Evolutionary conservation across 345 rosid species (phyloP).

Genomic region (Geranium brycei): DNA sequence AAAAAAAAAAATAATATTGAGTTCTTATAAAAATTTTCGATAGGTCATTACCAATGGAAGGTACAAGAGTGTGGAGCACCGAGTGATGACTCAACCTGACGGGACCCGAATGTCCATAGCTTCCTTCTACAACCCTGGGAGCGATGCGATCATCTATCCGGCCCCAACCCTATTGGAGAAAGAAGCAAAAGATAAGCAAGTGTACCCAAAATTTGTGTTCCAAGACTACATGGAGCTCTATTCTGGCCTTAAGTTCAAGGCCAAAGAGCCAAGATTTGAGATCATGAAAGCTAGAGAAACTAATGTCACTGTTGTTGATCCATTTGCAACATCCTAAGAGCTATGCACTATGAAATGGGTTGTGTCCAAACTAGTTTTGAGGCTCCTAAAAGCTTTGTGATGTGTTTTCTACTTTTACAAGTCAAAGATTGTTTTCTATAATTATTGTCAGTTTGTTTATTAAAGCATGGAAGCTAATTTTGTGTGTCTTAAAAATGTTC

Average conservation of each 20-base stretch:
- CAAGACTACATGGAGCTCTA: constrained; percentile 88
- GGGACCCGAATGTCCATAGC: constrained; percentile 88
- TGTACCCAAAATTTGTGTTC: constrained; percentile 71
- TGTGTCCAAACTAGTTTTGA: background rate
- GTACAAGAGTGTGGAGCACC: constrained; percentile 79
- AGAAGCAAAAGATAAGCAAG: constrained; percentile 24
- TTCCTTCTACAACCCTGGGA: constrained; percentile 89
- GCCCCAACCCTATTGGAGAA: constrained; percentile 54
- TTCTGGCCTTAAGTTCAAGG: constrained; percentile 58
- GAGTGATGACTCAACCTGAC: constrained; percentile 66
- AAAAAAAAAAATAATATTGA: background rate
- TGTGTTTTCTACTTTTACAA: background rate
- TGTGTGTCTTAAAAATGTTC: too few relatives aligned
- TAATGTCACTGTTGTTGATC: constrained; percentile 10
- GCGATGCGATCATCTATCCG: constrained; percentile 70
- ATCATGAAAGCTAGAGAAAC: constrained; percentile 54
- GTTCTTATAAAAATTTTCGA: too few relatives aligned
- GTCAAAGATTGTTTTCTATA: background rate
- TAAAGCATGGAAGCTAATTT: background rate
- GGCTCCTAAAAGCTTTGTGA: background rate
- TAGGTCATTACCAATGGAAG: constrained; percentile 88
- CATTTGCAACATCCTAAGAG: constrained; percentile 26
- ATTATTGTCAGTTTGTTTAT: background rate
- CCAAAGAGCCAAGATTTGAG: constrained; percentile 92
- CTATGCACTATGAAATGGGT: background rate